Evolutionary conservation across 768 basidiomycete species (phyloP).

Genomic region (Boletus reticulatus): DNA sequence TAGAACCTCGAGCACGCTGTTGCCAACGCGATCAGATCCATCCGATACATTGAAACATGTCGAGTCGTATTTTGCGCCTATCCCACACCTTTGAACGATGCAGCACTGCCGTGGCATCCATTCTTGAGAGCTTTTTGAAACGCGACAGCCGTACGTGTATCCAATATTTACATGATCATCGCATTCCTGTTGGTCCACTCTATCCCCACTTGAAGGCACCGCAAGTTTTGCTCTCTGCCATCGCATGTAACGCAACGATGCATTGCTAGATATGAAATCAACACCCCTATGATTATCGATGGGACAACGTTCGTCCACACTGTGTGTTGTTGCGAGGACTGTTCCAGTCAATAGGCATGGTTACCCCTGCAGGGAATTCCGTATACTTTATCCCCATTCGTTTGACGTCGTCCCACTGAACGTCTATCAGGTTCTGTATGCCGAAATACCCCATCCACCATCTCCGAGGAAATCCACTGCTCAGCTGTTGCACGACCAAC

Average conservation of each 20-base stretch:
- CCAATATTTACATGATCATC: conserved; percentile 5
- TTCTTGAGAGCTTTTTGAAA: conserved; percentile 10
- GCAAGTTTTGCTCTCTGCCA: conserved; percentile 7
- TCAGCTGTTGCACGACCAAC: background rate
- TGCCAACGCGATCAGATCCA: conserved; percentile 18
- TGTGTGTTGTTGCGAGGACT: background rate
- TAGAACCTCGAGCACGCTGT: conserved; percentile 1
- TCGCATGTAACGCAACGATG: conserved; percentile 18
- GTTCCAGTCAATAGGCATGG: conserved; percentile 2
- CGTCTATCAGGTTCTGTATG: background rate
- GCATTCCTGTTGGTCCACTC: conserved; percentile 11
- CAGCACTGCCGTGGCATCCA: conserved; percentile 8
- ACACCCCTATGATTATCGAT: conserved; percentile 27
- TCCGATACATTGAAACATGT: background rate
- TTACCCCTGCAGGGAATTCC: conserved; percentile 1
- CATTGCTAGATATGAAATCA: conserved; percentile 29
- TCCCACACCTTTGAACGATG: background rate
- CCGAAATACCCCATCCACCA: conserved; percentile 1
- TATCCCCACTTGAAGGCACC: conserved; percentile 20
- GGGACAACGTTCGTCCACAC: conserved; percentile 10
- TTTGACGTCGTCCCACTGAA: background rate
- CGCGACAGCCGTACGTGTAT: background rate
- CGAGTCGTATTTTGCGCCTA: background rate
- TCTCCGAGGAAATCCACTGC: conserved; percentile 22
- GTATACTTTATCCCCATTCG: conserved; percentile 4